Evolutionary conservation across 371 early-diverging fungal species (phyloP).

Genomic region (Mortierella sp.): DNA sequence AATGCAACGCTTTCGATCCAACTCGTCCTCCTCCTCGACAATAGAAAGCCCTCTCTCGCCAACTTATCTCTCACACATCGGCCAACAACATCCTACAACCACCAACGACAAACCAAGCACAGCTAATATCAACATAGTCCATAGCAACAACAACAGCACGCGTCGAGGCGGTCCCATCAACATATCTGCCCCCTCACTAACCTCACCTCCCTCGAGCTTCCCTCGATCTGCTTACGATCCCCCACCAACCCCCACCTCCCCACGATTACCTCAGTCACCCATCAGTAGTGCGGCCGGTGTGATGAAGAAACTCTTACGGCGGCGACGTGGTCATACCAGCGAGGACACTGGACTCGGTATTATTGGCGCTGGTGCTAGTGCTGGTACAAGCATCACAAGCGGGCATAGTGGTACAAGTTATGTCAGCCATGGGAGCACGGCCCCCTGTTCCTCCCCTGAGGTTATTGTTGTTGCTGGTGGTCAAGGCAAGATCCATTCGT

Average conservation of each 20-base stretch:
- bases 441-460: neutral
- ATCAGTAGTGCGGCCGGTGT: conserved; percentile 45
- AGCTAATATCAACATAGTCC: neutral
- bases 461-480: neutral
- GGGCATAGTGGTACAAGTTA: no score
- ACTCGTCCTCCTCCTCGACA: conserved; percentile 37
- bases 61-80: conserved; percentile 1
- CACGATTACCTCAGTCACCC: conserved; percentile 38
- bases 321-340: conserved; percentile 37
- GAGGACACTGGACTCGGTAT: conserved; percentile 9
- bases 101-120: conserved; percentile 8
- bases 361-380: neutral
- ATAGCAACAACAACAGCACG: neutral
- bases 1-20: conserved; percentile 36
- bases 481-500: conserved; percentile 19
- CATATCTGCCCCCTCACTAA: conserved; percentile 2
- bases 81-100: neutral
- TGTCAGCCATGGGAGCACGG: conserved; percentile 5
- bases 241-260: conserved; percentile 5
- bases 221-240: conserved; percentile 17
- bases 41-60: conserved; percentile 28
- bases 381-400: neutral
- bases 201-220: neutral
- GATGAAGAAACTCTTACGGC: conserved; percentile 46
- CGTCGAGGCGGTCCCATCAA: conserved; percentile 17